A percentile compares a stretch with the other conserved stretches of the same genome.
Evolutionary conservation across 2,329 filamentous ascomycete genomes (phyloP).

Genomic region (Pyrenochaeta sp.): DNA sequence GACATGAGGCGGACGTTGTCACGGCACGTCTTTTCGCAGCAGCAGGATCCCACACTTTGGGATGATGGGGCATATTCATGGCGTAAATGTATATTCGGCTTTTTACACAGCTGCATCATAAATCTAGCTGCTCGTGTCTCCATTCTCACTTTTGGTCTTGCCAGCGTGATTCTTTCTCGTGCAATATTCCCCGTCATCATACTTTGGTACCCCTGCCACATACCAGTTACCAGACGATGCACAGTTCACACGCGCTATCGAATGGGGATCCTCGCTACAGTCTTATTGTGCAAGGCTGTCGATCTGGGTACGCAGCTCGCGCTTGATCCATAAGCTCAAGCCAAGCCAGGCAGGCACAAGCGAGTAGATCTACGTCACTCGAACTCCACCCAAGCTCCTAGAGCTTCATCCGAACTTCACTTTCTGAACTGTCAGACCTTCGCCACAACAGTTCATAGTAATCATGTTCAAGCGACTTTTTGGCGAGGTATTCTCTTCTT

Average conservation of each 20-base stretch:
- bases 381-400: slow-evolving; percentile 25
- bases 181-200: neutral
- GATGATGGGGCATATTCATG: slow-evolving; percentile 52
- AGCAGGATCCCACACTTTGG: slow-evolving; percentile 46
- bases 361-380: slow-evolving; percentile 38
- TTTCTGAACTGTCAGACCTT: slow-evolving; percentile 11
- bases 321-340: neutral
- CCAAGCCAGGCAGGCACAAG: slow-evolving; percentile 16
- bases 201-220: neutral
- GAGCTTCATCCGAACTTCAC: slow-evolving; percentile 22
- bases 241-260: too few relatives aligned
- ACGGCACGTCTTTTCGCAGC: slow-evolving; percentile 39
- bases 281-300: neutral
- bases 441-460: slow-evolving; percentile 6
- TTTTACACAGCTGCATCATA: slow-evolving; percentile 44
- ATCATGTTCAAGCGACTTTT: slow-evolving; percentile 58
- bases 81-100: slow-evolving; percentile 50
- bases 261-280: neutral
- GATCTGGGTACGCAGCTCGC: slow-evolving; percentile 1
- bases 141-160: slow-evolving; percentile 2
- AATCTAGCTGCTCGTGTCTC: slow-evolving; percentile 40
- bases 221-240: too few relatives aligned
- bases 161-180: neutral
- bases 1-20: slow-evolving; percentile 36
- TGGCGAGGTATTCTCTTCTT: slow-evolving; percentile 50